A percentile compares a stretch with the other conserved stretches of the same genome.
phyloP scores from a whole-genome alignment of 1,139 yeast genomes.

The Lodderomyces parapsilosis region DNA sequence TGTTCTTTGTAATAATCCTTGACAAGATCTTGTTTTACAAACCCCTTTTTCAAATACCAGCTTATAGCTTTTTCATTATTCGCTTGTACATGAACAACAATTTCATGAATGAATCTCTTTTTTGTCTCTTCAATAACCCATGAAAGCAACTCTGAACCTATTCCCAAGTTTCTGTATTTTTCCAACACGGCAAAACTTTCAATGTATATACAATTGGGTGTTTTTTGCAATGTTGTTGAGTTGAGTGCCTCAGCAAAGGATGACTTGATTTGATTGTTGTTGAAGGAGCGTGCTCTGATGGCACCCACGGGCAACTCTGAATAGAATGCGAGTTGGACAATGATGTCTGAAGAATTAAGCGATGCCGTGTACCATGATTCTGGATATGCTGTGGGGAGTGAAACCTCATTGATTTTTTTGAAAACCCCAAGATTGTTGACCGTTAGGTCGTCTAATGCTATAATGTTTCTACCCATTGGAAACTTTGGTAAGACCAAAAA shows the following conservation, averaged over 20 bases:
- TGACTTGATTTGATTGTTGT: constrained; percentile 23
- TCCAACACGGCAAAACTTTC: constrained; percentile 66
- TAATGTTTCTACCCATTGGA: constrained; percentile 31
- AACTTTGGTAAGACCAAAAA: too few species aligned
- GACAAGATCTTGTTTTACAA: constrained; percentile 40
- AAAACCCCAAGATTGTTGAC: constrained; percentile 54
- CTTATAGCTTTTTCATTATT: constrained; percentile 43
- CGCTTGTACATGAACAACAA: constrained; percentile 60
- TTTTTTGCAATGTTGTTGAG: constrained; percentile 25
- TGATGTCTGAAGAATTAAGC: constrained; percentile 28
- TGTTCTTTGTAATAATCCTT: constrained; percentile 53
- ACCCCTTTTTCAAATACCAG: constrained; percentile 61
- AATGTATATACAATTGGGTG: constrained; percentile 56
- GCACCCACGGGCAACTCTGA: constrained; percentile 75
- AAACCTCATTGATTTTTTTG: constrained; percentile 45
- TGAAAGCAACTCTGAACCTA: constrained; percentile 59
- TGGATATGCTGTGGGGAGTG: constrained; percentile 42
- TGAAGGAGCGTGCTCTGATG: constrained; percentile 50
- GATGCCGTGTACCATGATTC: constrained; percentile 46
- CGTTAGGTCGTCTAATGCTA: constrained; percentile 57
- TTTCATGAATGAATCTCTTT: constrained; percentile 51
- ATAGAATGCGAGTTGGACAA: constrained; percentile 49
- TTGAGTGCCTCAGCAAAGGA: constrained; percentile 24
- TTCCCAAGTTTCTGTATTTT: constrained; percentile 57
- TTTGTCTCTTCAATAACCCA: constrained; percentile 56